Base-by-base conservation (phyloP, 2,329 filamentous ascomycete genomes). In the Cytospora chrysosperma region DNA sequence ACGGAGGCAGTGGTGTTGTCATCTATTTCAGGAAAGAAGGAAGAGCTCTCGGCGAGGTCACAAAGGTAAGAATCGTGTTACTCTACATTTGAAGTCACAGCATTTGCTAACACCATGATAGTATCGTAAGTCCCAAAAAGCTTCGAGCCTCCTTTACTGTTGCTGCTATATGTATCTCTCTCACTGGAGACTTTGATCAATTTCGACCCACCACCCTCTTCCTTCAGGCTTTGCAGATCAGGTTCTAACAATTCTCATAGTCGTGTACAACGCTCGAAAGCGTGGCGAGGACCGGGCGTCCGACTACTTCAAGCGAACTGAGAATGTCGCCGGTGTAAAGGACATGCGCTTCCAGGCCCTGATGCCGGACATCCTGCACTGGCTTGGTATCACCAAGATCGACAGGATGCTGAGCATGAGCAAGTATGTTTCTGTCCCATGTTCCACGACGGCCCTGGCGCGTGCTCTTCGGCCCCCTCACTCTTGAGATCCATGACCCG, bases 11-110 rank as follows among this genome's bases (percentile, higher is more conserved):
- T 70, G 94, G 94, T 62, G 92, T 97, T 26, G 95, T 98, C 60
- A 97, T 98, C 74, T 99, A 99, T 76, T 99, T 98, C 85, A 88
- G 95, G 69, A 99, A 99, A 76, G 95, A 99, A 80, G 95, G 95
- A 34, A 86, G 95, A 69, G 95, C 94, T 43, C 81, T 98, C 8
- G 95, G 95, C 59, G 95, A 99, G 76, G 95, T 99, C 32, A 96
- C 93, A 60, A 97, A 97, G 74, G 93, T 96, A 72, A 85, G 83
- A 69, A 75, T 40, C 56, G 21, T 51, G 37, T 30, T 13, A 3
- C 8, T 30, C 28, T 17, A 34, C 12, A 34, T 34, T 10, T 1
- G 26, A 37, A 21, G 24, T 26, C 6, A 34, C 69, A 54, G 24
- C 37, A 55, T 62, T 52, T 58, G 69, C 77, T 80, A 70, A 79